phyloP scores from a whole-genome alignment of 2,329 filamentous ascomycete genomes.

The Clonostachys chloroleuca region DNA sequence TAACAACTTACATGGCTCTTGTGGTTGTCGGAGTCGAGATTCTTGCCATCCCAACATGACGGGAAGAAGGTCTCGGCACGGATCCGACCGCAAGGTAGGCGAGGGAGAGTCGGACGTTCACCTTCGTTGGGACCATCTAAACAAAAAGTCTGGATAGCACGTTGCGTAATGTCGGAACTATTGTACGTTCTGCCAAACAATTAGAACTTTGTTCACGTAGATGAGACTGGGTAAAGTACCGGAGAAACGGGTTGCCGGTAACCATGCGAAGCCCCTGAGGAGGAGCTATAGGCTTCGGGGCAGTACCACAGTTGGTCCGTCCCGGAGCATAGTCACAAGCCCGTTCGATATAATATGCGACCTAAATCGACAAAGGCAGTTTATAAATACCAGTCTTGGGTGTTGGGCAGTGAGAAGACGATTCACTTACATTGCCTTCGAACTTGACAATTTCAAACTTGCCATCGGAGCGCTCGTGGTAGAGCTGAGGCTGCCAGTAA shows the following conservation, averaged over 20 bases:
- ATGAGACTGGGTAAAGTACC: not conserved
- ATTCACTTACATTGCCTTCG: constrained; percentile 14
- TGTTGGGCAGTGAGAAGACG: no score
- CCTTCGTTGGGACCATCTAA: constrained; percentile 36
- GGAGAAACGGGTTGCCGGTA: constrained; percentile 51
- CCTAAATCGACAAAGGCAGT: not conserved
- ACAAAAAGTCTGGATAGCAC: constrained; percentile 52
- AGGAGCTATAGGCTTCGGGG: constrained; percentile 44
- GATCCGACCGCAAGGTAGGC: constrained; percentile 43
- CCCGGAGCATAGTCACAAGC: constrained; percentile 17
- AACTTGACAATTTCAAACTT: constrained; percentile 38
- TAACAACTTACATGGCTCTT: constrained; percentile 42
- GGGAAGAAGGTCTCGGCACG: constrained; percentile 54
- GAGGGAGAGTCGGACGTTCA: constrained; percentile 12
- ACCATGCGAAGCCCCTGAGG: constrained; percentile 63
- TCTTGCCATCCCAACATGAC: constrained; percentile 58
- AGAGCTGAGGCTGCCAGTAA: constrained; percentile 64
- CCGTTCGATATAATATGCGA: constrained; percentile 16
- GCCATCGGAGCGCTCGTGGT: constrained; percentile 46
- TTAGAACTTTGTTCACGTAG: not conserved
- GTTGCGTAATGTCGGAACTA: constrained; percentile 35
- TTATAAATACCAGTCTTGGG: not conserved
- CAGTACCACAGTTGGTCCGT: constrained; percentile 11
- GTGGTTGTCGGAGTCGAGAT: constrained; percentile 50
- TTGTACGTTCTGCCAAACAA: constrained; percentile 11